Conservation (phyloP, 352 stramenopile genomes). For the Pythium graminicola region DNA sequence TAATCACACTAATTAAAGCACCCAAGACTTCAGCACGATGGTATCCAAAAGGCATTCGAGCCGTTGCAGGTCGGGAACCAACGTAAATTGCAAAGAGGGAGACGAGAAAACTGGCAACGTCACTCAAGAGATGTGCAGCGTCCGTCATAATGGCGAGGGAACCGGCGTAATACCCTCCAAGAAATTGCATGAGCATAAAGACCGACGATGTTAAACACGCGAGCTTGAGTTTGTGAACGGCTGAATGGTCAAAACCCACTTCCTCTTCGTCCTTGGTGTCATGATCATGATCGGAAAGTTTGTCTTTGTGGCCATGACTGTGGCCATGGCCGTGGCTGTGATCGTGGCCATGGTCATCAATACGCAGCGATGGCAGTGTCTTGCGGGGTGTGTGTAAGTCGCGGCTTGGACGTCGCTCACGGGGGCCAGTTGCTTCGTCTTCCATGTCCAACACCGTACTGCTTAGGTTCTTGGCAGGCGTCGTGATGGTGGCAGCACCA, state of each 20-base stretch:
- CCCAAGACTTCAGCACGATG: conserved; percentile 95
- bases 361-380: conserved; percentile 16
- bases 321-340: conserved; percentile 21
- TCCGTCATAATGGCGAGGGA: conserved; percentile 95
- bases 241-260: conserved; percentile 34
- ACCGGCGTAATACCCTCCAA: conserved; percentile 90
- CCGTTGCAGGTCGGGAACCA: conserved; percentile 41
- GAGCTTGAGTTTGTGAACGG: conserved; percentile 62
- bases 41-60: conserved; percentile 91
- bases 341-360: conserved; percentile 14
- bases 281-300: conserved; percentile 12
- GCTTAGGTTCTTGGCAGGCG: conserved; percentile 6
- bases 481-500: too few species aligned
- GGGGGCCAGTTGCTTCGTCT: neutral
- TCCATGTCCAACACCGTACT: conserved; percentile 15
- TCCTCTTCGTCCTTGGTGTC: conserved; percentile 14
- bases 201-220: conserved; percentile 78
- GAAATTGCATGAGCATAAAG: conserved; percentile 96
- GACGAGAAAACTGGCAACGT: conserved; percentile 74
- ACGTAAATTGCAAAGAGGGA: conserved; percentile 81
- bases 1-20: conserved; percentile 91
- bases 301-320: conserved; percentile 21
- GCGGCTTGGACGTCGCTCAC: conserved; percentile 4
- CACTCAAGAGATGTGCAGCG: conserved; percentile 71
- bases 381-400: neutral